Evolutionary conservation across 441 rosid species (phyloP).

Genomic region (Raphanus hybrid): DNA sequence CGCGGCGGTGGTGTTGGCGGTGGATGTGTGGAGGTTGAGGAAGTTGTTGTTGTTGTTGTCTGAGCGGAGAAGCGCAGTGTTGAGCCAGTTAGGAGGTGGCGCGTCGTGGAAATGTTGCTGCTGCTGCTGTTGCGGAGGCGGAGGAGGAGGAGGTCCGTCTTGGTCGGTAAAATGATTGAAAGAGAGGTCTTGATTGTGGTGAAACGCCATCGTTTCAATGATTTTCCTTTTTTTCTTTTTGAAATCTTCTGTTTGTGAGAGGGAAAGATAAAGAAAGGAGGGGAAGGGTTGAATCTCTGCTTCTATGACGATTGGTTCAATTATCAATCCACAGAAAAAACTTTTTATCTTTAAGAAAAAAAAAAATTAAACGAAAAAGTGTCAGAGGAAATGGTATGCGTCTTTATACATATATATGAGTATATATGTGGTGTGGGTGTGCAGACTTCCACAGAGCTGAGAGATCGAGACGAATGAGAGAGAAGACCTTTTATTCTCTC

Average conservation of each 20-base stretch:
- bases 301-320: slow-evolving; percentile 36
- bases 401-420: slow-evolving; percentile 22
- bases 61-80: slow-evolving; percentile 81
- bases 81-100: slow-evolving; percentile 80
- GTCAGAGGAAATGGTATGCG: neutral
- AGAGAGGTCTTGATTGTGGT: slow-evolving; percentile 77
- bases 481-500: slow-evolving; percentile 27
- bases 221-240: neutral
- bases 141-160: slow-evolving; percentile 50
- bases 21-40: slow-evolving; percentile 71
- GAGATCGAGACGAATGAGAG: slow-evolving; percentile 35
- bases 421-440: slow-evolving; percentile 29
- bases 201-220: slow-evolving; percentile 75
- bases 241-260: slow-evolving; percentile 30
- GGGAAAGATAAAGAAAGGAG: slow-evolving; percentile 36
- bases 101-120: slow-evolving; percentile 55
- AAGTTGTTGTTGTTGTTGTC: slow-evolving; percentile 54
- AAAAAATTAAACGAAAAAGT: neutral
- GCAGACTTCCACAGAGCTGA: slow-evolving; percentile 43
- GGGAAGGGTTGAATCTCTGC: slow-evolving; percentile 38
- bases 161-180: slow-evolving; percentile 77
- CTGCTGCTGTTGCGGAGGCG: slow-evolving; percentile 36
- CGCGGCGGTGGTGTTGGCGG: slow-evolving; percentile 37
- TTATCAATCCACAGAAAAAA: slow-evolving; percentile 20
- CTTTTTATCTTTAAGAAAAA: neutral